A percentile compares a stretch with the other conserved stretches of the same genome.
Evolutionary conservation across 306 rosid genomes (phyloP).

Genomic region (Trifolium fragiferum): DNA sequence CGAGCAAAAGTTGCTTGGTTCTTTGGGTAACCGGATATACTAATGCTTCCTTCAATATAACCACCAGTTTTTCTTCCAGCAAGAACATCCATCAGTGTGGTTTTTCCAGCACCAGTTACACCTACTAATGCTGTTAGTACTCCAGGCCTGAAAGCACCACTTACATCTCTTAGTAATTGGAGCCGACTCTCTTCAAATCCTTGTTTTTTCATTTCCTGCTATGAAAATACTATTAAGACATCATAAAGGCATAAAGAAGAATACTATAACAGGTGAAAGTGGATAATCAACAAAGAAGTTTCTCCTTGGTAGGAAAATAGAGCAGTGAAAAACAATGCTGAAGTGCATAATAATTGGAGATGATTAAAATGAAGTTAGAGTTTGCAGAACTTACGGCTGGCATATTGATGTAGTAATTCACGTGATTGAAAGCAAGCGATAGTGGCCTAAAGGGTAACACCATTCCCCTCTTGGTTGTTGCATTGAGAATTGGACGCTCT

Average conservation of each 20-base stretch:
- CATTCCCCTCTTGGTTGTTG: conserved; percentile 50
- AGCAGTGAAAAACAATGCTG: conserved; percentile 4
- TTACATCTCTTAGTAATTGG: conserved; percentile 51
- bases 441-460: conserved; percentile 59
- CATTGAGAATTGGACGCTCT: conserved; percentile 38
- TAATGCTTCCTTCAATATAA: conserved; percentile 58
- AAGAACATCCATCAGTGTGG: conserved; percentile 67
- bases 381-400: conserved; percentile 50
- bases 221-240: conserved; percentile 24
- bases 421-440: conserved; percentile 56
- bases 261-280: conserved; percentile 17
- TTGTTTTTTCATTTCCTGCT: conserved; percentile 54
- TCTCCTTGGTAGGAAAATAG: background rate
- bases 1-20: conserved; percentile 62
- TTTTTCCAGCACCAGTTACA: conserved; percentile 69
- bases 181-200: conserved; percentile 51
- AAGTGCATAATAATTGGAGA: conserved; percentile 24
- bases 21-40: conserved; percentile 60
- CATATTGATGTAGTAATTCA: conserved; percentile 60
- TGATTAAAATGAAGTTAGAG: conserved; percentile 27
- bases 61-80: conserved; percentile 67
- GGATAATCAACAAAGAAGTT: conserved; percentile 1
- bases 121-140: conserved; percentile 61
- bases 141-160: conserved; percentile 63
- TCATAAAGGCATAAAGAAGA: conserved; percentile 11